Evolutionary conservation across 2,329 filamentous ascomycete species (phyloP).

Genomic region (Balansia obtecta): DNA sequence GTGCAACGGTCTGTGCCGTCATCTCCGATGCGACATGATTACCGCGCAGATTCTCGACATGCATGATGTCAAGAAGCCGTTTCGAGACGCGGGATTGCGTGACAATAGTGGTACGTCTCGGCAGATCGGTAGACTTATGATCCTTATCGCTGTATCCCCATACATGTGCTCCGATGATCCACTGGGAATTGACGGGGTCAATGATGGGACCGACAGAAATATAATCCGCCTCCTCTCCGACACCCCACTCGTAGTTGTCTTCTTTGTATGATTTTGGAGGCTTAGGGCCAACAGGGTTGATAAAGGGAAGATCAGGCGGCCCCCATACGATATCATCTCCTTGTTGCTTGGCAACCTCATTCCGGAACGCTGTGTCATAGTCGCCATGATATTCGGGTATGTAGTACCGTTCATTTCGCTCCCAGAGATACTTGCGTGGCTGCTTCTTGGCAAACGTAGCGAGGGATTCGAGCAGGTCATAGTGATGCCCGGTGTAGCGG

Average conservation of each 20-base stretch:
- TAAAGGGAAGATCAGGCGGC: constrained; percentile 42
- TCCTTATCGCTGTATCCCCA: constrained; percentile 49
- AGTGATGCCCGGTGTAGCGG: constrained; percentile 68
- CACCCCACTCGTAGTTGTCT: constrained; percentile 66
- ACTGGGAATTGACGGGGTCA: constrained; percentile 58
- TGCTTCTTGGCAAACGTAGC: constrained; percentile 51
- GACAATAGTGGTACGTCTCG: constrained; percentile 65
- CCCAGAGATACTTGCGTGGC: constrained; percentile 62
- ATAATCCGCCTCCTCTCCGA: constrained; percentile 63
- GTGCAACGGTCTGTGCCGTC: constrained; percentile 59
- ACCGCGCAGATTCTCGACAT: constrained; percentile 59
- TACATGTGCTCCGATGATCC: constrained; percentile 57
- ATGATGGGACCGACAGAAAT: constrained; percentile 71
- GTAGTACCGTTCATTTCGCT: constrained; percentile 60
- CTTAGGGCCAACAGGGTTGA: constrained; percentile 48
- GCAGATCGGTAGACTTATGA: constrained; percentile 42
- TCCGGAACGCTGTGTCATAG: constrained; percentile 55
- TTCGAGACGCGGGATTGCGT: constrained; percentile 65
- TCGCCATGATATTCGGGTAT: constrained; percentile 56
- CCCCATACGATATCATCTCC: constrained; percentile 54
- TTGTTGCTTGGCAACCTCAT: constrained; percentile 43
- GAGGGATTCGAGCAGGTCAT: constrained; percentile 61
- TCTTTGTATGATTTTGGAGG: constrained; percentile 45
- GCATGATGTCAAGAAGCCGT: constrained; percentile 62
- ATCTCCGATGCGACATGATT: constrained; percentile 73